Evolutionary conservation across 208 protist genomes (phyloP).

Genomic region (Balamuthia mandrillaris): DNA sequence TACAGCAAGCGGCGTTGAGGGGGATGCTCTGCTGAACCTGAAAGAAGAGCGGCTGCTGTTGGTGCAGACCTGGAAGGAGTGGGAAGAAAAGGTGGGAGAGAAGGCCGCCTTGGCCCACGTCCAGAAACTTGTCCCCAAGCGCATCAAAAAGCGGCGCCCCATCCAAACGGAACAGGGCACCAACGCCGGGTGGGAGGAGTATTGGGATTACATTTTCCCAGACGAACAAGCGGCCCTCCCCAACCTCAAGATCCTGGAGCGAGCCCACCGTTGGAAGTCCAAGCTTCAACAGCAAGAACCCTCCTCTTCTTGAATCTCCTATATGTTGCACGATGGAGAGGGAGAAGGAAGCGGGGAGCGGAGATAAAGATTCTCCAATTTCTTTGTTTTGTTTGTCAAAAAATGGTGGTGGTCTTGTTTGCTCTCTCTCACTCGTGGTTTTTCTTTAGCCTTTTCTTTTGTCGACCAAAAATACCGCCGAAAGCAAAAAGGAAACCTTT

Average conservation of each 20-base stretch:
- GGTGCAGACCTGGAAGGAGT: conserved; percentile 59
- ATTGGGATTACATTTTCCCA: conserved; percentile 77
- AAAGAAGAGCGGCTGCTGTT: conserved; percentile 69
- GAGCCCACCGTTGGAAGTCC: conserved; percentile 68
- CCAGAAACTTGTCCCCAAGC: conserved; percentile 52
- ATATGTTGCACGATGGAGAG: neutral
- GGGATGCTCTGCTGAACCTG: too few species aligned
- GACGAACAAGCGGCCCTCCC: conserved; percentile 53
- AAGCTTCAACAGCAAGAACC: neutral
- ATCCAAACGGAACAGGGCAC: conserved; percentile 62
- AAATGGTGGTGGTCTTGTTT: neutral
- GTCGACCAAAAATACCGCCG: too few species aligned
- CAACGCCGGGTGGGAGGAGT: conserved; percentile 71
- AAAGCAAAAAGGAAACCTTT: too few species aligned
- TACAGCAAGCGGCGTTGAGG: too few species aligned
- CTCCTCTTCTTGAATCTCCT: neutral
- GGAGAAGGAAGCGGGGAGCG: neutral
- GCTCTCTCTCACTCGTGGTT: neutral
- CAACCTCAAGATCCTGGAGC: conserved; percentile 67
- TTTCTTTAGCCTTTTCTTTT: neutral
- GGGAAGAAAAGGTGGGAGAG: conserved; percentile 48
- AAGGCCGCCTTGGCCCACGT: conserved; percentile 27
- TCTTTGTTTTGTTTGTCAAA: neutral
- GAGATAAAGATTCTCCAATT: neutral
- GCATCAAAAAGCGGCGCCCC: conserved; percentile 68